phyloP scores from a whole-genome alignment of 1,284 basidiomycete species.

The Melampsora abietis-canadensis region DNA sequence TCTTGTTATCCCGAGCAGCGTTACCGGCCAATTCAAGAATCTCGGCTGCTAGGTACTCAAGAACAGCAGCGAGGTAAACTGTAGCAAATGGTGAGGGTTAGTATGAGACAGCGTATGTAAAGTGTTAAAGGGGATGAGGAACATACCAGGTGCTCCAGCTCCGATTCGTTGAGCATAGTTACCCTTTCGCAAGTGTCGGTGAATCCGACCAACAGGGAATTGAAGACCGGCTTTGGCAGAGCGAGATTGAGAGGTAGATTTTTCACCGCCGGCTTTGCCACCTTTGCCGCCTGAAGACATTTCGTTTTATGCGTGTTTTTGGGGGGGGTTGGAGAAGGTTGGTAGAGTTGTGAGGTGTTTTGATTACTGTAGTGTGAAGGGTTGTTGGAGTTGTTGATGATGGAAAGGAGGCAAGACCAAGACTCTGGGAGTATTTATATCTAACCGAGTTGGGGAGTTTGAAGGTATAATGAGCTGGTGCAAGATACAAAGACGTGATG shows the following conservation, averaged over 20 bases:
- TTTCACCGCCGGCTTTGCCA: slow-evolving; percentile 43
- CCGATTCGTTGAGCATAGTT: slow-evolving; percentile 77
- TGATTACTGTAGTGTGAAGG: background rate
- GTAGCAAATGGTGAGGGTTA: slow-evolving; percentile 50
- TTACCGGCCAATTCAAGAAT: slow-evolving; percentile 84
- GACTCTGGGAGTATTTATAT: background rate
- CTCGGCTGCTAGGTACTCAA: slow-evolving; percentile 81
- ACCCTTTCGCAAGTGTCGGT: slow-evolving; percentile 77
- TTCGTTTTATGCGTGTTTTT: background rate
- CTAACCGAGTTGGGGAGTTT: too few species aligned
- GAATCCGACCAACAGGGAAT: slow-evolving; percentile 83
- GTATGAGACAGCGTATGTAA: background rate
- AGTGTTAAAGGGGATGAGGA: slow-evolving; percentile 38
- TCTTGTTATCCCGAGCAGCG: slow-evolving; percentile 67
- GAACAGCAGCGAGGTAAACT: slow-evolving; percentile 81
- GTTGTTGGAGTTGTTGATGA: background rate
- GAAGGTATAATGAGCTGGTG: too few species aligned
- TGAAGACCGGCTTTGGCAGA: slow-evolving; percentile 76
- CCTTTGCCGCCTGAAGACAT: slow-evolving; percentile 41
- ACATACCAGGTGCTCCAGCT: slow-evolving; percentile 69
- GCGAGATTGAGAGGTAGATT: slow-evolving; percentile 58
- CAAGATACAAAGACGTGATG: too few species aligned
- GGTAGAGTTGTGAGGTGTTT: background rate
- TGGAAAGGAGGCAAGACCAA: background rate
- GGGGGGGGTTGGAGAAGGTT: background rate